A percentile compares a stretch with the other conserved stretches of the same genome.
These are phyloP conservation scores for Zygoascus sp. DNA, from an alignment of 1,139 yeast species.

Conservation along the genomic window DNA sequence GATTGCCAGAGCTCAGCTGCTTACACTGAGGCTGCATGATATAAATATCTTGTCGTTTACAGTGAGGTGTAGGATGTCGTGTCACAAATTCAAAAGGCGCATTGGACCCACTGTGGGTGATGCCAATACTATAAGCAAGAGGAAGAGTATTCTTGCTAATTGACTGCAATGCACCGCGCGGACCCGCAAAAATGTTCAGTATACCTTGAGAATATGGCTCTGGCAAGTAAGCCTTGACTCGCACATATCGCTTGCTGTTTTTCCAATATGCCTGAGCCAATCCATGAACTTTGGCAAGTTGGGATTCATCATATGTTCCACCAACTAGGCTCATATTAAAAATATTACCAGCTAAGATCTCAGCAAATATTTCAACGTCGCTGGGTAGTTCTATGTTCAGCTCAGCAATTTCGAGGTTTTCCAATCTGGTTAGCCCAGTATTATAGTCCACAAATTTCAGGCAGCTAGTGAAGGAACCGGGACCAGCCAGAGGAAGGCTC, in stretches of 20 bases:
- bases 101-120: constrained; percentile 66
- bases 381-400: constrained; percentile 66
- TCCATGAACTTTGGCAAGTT: constrained; percentile 42
- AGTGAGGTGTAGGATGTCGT: constrained; percentile 65
- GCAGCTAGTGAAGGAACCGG: constrained; percentile 63
- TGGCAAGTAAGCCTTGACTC: constrained; percentile 79
- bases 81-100: constrained; percentile 62
- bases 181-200: constrained; percentile 70
- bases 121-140: constrained; percentile 69
- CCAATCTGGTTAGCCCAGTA: constrained; percentile 67
- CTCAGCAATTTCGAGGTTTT: constrained; percentile 75
- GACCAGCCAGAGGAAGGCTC: constrained; percentile 78
- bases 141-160: constrained; percentile 54
- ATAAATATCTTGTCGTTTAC: constrained; percentile 70
- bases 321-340: constrained; percentile 19
- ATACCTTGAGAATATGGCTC: constrained; percentile 63
- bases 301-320: constrained; percentile 14
- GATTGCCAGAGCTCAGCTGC: constrained; percentile 51
- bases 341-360: constrained; percentile 37
- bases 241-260: constrained; percentile 59
- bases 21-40: constrained; percentile 79
- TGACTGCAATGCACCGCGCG: constrained; percentile 57
- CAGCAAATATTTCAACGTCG: constrained; percentile 62
- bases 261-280: constrained; percentile 75
- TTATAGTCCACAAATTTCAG: constrained; percentile 64